Base-by-base conservation (phyloP, 352 stramenopile species). In the Phytophthora cryptogea region DNA sequence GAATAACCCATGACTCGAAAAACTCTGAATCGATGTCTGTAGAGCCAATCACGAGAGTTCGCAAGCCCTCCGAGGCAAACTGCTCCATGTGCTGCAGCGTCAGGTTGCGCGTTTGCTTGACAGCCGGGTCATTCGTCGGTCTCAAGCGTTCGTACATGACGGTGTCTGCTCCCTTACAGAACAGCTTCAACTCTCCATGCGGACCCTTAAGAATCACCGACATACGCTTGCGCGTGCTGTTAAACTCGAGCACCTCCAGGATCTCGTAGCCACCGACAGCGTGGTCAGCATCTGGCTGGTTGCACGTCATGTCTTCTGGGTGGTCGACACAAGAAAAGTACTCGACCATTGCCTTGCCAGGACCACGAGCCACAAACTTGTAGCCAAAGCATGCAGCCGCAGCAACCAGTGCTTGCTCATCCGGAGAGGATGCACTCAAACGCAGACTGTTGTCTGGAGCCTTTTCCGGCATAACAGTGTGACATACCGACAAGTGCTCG, bases 401-500 rank as follows among this genome's bases (percentile, higher is more conserved):
- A 10, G 80, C 84, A 6, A 97, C 90, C 4, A 97, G 64, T 16
- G 90, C 89, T 60, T 97, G 86, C 33, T 97, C 90, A 64, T 97
- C 90, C 0, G 89, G 90, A 33, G 90, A 98, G 43, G 94, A 97
- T 1, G 94, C 92, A 55, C 92, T 97, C 55, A 97, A 81, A 1
- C 84, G 76, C 4, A 97, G 62, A 55, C 64, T 85, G 4, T 86
- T 88, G 42, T 97, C 94, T 0, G 94, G 50, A 30, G 97, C 86
- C 10, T 89, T 93, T 70, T 99, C 97, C 0, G 98, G 95, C 68
- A 99, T 98, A 30, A 99, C 97, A 5, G 97, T 99, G 74, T 99
- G 95, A 68, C 94, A 98, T 10, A 98, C 76, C 4, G 89, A 68
- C 27, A 98, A 62, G 66, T 95, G 83, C 43, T 96, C 87, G 32